Evolutionary conservation across 305 asterid species (phyloP).

Genomic region (Stenogyne calaminthoides): DNA sequence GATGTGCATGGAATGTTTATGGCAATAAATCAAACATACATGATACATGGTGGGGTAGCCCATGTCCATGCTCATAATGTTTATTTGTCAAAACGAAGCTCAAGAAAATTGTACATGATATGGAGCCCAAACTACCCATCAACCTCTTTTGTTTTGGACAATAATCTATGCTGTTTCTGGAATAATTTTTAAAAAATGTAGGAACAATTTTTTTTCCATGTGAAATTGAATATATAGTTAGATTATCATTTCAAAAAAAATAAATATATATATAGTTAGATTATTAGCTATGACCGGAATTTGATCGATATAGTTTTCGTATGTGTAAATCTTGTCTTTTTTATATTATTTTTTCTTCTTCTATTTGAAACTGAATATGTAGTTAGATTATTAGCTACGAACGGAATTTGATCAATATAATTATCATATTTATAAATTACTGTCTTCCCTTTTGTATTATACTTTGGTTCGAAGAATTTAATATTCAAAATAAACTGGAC

Average conservation of each 20-base stretch:
- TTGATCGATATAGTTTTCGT: no score
- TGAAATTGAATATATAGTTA: neutral
- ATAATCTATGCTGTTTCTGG: neutral
- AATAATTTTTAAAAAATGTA: conserved; percentile 15
- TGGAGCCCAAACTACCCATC: conserved; percentile 28
- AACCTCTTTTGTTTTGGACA: conserved; percentile 21
- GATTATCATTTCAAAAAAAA: no score
- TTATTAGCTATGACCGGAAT: no score
- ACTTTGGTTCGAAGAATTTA: neutral
- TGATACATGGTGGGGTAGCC: conserved; percentile 16
- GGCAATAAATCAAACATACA: conserved; percentile 20
- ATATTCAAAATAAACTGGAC: neutral
- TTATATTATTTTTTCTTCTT: no score
- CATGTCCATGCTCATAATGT: conserved; percentile 18
- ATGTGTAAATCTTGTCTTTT: no score
- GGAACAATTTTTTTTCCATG: conserved; percentile 9
- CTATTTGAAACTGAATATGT: neutral
- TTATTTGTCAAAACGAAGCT: neutral
- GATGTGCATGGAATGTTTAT: conserved; percentile 14
- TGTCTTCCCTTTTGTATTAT: neutral
- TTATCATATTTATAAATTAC: neutral
- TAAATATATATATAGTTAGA: no score
- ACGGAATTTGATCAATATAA: neutral
- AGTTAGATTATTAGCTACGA: no score
- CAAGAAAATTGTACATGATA: conserved; percentile 15